These are phyloP conservation scores for Paramecium primaurelia DNA, from an alignment of 73 alveolate species.

Conservation along the genomic window DNA sequence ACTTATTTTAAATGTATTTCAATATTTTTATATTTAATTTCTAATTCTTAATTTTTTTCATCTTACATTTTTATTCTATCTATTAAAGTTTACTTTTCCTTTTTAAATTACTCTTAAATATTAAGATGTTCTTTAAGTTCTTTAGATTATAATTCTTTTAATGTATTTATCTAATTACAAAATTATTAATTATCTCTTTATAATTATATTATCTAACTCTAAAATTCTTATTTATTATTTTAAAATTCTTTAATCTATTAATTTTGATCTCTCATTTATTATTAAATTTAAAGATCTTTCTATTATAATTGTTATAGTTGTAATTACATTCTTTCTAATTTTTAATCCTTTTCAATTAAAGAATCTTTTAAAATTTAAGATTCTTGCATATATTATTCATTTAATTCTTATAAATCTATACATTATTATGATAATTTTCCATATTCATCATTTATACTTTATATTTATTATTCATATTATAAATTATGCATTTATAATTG, in stretches of 20 bases:
- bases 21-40: not conserved
- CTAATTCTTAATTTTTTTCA: not conserved
- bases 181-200: not conserved
- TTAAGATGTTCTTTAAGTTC: not conserved
- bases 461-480: not conserved
- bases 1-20: not conserved
- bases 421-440: not conserved
- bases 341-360: not conserved
- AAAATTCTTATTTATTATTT: not conserved
- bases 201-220: not conserved
- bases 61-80: not conserved
- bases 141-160: not conserved
- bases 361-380: not conserved
- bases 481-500: not conserved
- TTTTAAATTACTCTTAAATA: not conserved
- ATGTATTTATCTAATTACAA: not conserved
- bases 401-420: not conserved
- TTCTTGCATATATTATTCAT: slow-evolving; percentile 1
- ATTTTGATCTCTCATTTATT: not conserved
- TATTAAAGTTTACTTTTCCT: not conserved
- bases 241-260: not conserved
- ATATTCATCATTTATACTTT: not conserved
- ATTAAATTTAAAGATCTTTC: not conserved
- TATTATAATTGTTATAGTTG: not conserved
- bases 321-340: not conserved